phyloP scores from a whole-genome alignment of 805 yeast genomes.

The Sugiyamaella marilandica region DNA sequence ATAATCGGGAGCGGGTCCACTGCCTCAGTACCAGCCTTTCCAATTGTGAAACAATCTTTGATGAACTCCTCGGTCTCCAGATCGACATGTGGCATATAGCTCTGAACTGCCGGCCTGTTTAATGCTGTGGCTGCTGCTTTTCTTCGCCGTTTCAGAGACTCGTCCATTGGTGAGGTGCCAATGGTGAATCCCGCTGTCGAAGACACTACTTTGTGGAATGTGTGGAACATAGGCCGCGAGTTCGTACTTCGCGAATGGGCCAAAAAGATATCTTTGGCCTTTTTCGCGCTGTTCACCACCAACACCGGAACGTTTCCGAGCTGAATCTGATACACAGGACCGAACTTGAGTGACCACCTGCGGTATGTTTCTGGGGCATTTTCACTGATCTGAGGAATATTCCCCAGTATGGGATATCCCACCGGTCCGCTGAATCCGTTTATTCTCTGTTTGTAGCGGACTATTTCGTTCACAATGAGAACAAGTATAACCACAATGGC shows the following conservation, averaged over 20 bases:
- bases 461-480: neutral
- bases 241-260: constrained; percentile 47
- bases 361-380: constrained; percentile 34
- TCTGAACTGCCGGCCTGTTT: constrained; percentile 35
- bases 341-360: constrained; percentile 29
- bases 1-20: constrained; percentile 31
- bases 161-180: constrained; percentile 42
- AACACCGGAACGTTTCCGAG: constrained; percentile 56
- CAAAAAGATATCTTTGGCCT: constrained; percentile 51
- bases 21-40: constrained; percentile 20
- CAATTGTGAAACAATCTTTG: constrained; percentile 27
- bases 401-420: constrained; percentile 29
- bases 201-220: constrained; percentile 60
- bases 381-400: constrained; percentile 28
- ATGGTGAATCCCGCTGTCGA: constrained; percentile 42
- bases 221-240: constrained; percentile 61
- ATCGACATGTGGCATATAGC: constrained; percentile 34
- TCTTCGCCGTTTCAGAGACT: constrained; percentile 35
- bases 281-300: constrained; percentile 59
- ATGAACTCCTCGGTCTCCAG: constrained; percentile 34
- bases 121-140: constrained; percentile 39
- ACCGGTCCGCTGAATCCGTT: constrained; percentile 20
- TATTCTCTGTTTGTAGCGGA: constrained; percentile 5
- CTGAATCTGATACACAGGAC: constrained; percentile 53
- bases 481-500: neutral